Conservation (phyloP, 768 basidiomycete genomes). For the Boletus pseudopeckii region DNA sequence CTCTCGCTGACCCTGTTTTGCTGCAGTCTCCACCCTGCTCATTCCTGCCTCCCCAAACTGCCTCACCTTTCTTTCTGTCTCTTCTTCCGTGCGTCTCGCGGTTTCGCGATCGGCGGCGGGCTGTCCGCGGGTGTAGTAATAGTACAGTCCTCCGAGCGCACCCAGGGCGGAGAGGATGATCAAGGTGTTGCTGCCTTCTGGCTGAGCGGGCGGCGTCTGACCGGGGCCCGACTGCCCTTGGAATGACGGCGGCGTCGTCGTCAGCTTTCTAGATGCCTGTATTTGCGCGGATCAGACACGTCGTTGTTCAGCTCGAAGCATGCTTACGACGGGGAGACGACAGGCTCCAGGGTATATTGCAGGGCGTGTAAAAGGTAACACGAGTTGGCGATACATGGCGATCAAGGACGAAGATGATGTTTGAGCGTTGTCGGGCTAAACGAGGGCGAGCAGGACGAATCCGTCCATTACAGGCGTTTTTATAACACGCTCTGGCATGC, state of each 20-base stretch:
- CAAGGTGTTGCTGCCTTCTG: constrained; percentile 24
- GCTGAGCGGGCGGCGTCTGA: neutral
- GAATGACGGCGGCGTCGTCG: constrained; percentile 13
- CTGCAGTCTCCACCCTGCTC: constrained; percentile 25
- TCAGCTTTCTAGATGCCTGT: constrained; percentile 13
- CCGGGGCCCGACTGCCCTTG: constrained; percentile 3
- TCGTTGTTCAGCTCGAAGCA: neutral
- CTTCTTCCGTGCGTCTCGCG: constrained; percentile 34
- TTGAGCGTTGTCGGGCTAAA: neutral
- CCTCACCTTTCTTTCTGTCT: constrained; percentile 27
- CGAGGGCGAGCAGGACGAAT: neutral
- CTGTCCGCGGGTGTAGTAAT: constrained; percentile 33
- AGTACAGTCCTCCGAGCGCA: constrained; percentile 36
- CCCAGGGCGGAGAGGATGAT: constrained; percentile 32
- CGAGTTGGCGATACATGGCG: constrained; percentile 15
- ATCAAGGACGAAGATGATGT: neutral
- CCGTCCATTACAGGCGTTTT: neutral
- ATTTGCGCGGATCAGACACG: neutral
- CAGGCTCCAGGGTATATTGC: constrained; percentile 10
- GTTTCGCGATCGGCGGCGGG: constrained; percentile 19
- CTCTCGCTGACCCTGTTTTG: constrained; percentile 31
- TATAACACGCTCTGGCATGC: neutral
- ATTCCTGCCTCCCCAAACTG: constrained; percentile 31
- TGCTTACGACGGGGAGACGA: constrained; percentile 11
- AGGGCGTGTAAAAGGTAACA: constrained; percentile 4